Evolutionary conservation across 768 basidiomycete genomes (phyloP), one percentile per base, ranked within the genome.

Genomic region (Tricholoma flavovirens): DNA sequence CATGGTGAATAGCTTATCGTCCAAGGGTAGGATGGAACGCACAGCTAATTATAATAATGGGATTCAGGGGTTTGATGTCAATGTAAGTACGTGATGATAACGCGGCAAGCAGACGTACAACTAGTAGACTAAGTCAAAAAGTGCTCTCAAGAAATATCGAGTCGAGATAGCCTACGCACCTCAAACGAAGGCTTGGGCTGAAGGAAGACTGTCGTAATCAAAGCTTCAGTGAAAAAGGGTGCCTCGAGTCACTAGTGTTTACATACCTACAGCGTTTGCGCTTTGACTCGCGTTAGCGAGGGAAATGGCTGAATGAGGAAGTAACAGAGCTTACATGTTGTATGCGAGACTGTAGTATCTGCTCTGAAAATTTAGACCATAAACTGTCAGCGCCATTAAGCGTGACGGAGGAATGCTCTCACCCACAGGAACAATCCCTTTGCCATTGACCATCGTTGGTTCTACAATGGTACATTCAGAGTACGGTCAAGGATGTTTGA

Each of bases 351-450:
- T 68, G 54, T 71, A 73, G 58, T 73, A 74, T 48, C 71, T 68
- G 56, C 69, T 70, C 72, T 71, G 36, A 29, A n/a, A 30, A 29
- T 29, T 48, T 10, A 8, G 42, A 10, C 22, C 14, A n/a, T 17
- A 40, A 30, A 51, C 17, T 55, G 22, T 29, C 21, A 38, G 33
- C 19, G 15, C 21, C 15, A 32, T 22, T 9, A 2, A 8, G 5
- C 12, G 12, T 38, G 36, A 42, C n/a, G 52, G 12, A 36, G 14
- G 33, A 21, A 19, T n/a, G 21, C 12, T 29, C 59, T 53, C 50
- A 69, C 70, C 69, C 71, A 74, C 35, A 73, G 21, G 56, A 73
- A 74, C 26, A 73, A 55, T 26, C 49, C 61, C 58, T 74, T 74
- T 8, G 70, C 70, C 12, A 70, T 45, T 3, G 70, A 67, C 72